Conservation (phyloP, 1,284 basidiomycete species). For the Ganoderma meredithae region DNA sequence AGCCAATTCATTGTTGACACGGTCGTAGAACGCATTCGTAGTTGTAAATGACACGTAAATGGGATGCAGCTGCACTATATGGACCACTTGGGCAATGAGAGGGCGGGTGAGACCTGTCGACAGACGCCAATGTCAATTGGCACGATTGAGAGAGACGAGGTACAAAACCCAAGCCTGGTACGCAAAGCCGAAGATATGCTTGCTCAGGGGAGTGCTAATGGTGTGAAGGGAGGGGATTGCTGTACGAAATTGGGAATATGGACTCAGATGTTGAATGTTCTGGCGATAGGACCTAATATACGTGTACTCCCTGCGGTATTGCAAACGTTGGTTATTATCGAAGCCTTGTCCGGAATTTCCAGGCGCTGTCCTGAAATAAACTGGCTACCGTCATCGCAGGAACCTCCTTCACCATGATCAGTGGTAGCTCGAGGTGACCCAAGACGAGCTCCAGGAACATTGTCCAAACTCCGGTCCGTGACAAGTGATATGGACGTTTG, state of each 20-base stretch:
- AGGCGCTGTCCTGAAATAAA: not conserved
- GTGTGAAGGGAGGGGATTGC: not conserved
- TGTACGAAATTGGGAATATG: no score
- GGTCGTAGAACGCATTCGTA: conserved; percentile 1
- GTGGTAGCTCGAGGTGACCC: no score
- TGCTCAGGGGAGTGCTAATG: not conserved
- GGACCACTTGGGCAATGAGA: not conserved
- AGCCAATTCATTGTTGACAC: not conserved
- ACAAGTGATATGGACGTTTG: not conserved
- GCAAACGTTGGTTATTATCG: not conserved
- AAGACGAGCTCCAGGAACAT: no score
- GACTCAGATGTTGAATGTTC: no score
- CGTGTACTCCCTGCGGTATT: not conserved
- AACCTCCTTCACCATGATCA: not conserved
- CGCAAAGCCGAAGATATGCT: not conserved
- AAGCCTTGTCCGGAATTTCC: not conserved
- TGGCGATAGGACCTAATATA: not conserved
- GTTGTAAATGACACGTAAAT: not conserved
- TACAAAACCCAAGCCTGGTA: not conserved
- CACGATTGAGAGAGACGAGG: not conserved
- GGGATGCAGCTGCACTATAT: not conserved
- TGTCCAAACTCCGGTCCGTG: no score
- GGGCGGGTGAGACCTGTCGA: not conserved
- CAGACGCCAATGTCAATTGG: not conserved
- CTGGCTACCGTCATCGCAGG: not conserved